Evolutionary conservation across 1,284 basidiomycete genomes (phyloP).

Genomic region (Ceratobasidium sp.): DNA sequence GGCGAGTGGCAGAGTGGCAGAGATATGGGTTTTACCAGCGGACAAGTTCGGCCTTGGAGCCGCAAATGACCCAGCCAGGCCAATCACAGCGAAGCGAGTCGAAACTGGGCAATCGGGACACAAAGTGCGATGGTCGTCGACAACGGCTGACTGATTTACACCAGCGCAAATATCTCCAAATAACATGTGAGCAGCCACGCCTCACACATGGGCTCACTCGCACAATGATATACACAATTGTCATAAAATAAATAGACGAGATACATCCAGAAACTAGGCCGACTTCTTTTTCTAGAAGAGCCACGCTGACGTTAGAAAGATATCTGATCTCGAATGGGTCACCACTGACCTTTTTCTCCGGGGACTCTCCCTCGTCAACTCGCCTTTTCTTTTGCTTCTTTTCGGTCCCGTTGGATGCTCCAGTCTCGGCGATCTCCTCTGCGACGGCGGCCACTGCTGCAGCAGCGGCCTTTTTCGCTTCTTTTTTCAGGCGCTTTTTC

Average conservation of each 20-base stretch:
- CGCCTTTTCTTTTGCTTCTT: constrained; percentile 45
- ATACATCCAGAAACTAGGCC: background rate
- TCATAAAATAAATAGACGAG: constrained; percentile 20
- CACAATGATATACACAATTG: constrained; percentile 3
- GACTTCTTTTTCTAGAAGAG: constrained; percentile 25
- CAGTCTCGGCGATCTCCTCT: constrained; percentile 58
- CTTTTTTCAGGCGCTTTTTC: constrained; percentile 46
- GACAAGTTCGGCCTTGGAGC: background rate
- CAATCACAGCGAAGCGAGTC: background rate
- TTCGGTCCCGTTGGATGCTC: constrained; percentile 69
- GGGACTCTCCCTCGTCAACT: constrained; percentile 30
- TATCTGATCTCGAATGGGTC: background rate
- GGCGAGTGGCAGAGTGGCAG: background rate
- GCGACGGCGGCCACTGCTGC: constrained; percentile 47
- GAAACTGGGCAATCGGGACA: background rate
- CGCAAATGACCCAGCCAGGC: background rate
- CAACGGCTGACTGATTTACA: constrained; percentile 30
- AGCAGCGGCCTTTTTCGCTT: constrained; percentile 63
- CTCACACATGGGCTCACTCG: background rate
- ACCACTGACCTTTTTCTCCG: constrained; percentile 34
- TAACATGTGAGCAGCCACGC: background rate
- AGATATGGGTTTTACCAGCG: background rate
- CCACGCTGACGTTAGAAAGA: background rate
- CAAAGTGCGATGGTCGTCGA: background rate
- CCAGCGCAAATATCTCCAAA: constrained; percentile 10